Evolutionary conservation across 169 alveolate genomes (phyloP).

Genomic region (Cryptosporidium viatorum): DNA sequence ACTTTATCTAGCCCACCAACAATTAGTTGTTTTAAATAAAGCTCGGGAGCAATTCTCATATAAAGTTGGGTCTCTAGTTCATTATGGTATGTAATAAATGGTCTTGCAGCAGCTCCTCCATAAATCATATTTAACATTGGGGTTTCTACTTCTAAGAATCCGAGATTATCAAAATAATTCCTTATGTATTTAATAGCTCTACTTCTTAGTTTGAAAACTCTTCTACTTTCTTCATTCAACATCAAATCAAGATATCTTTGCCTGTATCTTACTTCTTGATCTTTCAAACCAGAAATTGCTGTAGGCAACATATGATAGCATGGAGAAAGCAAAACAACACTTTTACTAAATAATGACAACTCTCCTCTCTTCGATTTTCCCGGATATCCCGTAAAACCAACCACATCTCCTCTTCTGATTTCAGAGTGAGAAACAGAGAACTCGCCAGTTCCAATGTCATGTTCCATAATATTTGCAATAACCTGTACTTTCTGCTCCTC

Average conservation of each 20-base stretch:
- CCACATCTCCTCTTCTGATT: slow-evolving; percentile 90
- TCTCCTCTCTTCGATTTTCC: slow-evolving; percentile 97
- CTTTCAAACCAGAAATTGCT: slow-evolving; percentile 93
- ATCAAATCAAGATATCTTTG: slow-evolving; percentile 97
- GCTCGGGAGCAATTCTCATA: slow-evolving; percentile 99
- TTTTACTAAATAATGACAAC: slow-evolving; percentile 92
- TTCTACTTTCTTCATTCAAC: slow-evolving; percentile 89
- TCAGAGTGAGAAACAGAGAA: slow-evolving; percentile 81
- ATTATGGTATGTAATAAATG: slow-evolving; percentile 98
- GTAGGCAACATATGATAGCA: slow-evolving; percentile 97
- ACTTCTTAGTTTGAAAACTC: slow-evolving; percentile 87
- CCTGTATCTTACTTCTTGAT: slow-evolving; percentile 93
- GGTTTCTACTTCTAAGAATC: slow-evolving; percentile 98
- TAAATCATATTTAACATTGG: slow-evolving; percentile 97
- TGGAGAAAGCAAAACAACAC: slow-evolving; percentile 90
- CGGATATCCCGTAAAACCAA: slow-evolving; percentile 89
- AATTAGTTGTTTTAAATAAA: slow-evolving; percentile 95
- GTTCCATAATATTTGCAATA: slow-evolving; percentile 85
- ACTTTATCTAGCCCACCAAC: slow-evolving; percentile 98
- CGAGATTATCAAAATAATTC: slow-evolving; percentile 88
- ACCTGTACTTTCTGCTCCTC: slow-evolving; percentile 91
- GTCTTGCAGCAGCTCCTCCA: slow-evolving; percentile 98
- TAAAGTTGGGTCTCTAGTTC: slow-evolving; percentile 94
- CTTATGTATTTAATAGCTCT: slow-evolving; percentile 86
- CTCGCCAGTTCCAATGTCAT: slow-evolving; percentile 82